Conservation (phyloP, 768 basidiomycete species). For the Pisolithus sp. region DNA sequence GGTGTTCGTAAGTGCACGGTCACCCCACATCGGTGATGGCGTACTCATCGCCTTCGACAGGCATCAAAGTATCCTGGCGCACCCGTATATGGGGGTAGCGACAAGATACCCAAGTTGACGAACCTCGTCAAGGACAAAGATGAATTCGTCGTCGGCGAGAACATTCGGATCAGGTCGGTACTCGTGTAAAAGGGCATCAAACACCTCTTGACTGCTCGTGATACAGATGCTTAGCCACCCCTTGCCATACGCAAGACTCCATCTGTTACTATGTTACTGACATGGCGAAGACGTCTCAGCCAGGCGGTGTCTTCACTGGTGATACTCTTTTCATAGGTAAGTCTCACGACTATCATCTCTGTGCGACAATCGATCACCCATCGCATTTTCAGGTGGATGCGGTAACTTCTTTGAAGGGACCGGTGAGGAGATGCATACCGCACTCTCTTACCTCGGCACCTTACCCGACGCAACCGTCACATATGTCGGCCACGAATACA, state of each 20-base stretch:
- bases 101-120: conserved; percentile 58
- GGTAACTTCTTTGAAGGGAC: conserved; percentile 94
- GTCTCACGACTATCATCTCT: not conserved
- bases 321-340: conserved; percentile 76
- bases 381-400: conserved; percentile 55
- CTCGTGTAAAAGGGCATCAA: not conserved
- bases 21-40: not conserved
- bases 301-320: conserved; percentile 87
- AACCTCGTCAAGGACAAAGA: conserved; percentile 76
- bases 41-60: conserved; percentile 24
- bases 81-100: conserved; percentile 76
- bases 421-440: conserved; percentile 71
- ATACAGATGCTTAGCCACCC: conserved; percentile 72
- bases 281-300: conserved; percentile 36
- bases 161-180: conserved; percentile 52
- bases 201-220: conserved; percentile 4
- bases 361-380: not conserved
- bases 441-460: conserved; percentile 58
- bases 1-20: conserved; percentile 8
- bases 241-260: conserved; percentile 95
- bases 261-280: conserved; percentile 82
- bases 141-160: conserved; percentile 66
- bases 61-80: conserved; percentile 37
- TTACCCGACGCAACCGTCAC: conserved; percentile 77
- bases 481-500: conserved; percentile 93